Evolutionary conservation across 2,329 filamentous ascomycete species (phyloP).

Genomic region (Aureobasidium sp.): DNA sequence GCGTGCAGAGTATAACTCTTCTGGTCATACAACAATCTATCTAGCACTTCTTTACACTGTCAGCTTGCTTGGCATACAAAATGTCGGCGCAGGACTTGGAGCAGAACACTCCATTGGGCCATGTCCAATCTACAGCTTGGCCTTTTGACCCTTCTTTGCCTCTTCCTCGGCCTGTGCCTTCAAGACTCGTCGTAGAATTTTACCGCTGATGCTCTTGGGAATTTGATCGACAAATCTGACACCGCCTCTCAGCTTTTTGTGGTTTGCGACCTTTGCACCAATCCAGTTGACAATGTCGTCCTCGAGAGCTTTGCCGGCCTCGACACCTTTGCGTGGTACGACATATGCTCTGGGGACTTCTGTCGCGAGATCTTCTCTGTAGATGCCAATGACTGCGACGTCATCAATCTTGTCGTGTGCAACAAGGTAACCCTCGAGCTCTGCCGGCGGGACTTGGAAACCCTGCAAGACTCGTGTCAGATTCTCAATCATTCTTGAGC

Average conservation of each 20-base stretch:
- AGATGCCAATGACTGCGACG: slow-evolving; percentile 41
- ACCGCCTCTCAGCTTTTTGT: slow-evolving; percentile 42
- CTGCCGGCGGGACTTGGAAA: slow-evolving; percentile 44
- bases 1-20: neutral
- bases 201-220: slow-evolving; percentile 42
- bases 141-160: slow-evolving; percentile 28
- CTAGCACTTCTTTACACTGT: neutral
- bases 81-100: neutral
- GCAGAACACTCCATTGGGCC: no score
- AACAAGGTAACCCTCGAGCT: slow-evolving; percentile 40
- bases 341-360: slow-evolving; percentile 42
- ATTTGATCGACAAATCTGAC: slow-evolving; percentile 42
- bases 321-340: slow-evolving; percentile 32
- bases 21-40: neutral
- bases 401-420: slow-evolving; percentile 38
- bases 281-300: slow-evolving; percentile 39
- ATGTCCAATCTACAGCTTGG: slow-evolving; percentile 32
- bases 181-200: slow-evolving; percentile 41
- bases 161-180: slow-evolving; percentile 39
- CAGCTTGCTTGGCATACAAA: no score
- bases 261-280: slow-evolving; percentile 38
- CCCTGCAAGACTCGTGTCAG: slow-evolving; percentile 18
- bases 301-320: slow-evolving; percentile 28
- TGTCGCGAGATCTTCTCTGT: slow-evolving; percentile 39
- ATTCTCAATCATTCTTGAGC: neutral